Percentiles rank a stretch among this genome's conserved stretches.
These are phyloP conservation scores for Fusarium cicatricum DNA, from an alignment of 2,329 filamentous ascomycete species.

Conservation along the genomic window DNA sequence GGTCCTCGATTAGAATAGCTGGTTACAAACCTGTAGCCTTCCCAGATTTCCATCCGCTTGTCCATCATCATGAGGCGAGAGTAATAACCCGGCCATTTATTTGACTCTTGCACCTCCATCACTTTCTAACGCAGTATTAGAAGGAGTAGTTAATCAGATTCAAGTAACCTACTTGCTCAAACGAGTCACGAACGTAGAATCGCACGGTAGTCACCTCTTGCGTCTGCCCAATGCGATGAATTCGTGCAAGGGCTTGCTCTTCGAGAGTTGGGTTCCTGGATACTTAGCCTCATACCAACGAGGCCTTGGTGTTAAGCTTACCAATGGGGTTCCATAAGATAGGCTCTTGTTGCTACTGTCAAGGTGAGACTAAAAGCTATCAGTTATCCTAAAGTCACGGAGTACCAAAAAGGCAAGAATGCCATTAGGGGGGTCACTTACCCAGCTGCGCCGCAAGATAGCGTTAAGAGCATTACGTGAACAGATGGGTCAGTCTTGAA, in stretches of 20 bases:
- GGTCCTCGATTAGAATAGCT: fast-evolving
- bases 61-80: constrained; percentile 2
- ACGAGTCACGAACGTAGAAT: constrained; percentile 48
- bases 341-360: constrained; percentile 56
- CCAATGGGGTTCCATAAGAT: constrained; percentile 62
- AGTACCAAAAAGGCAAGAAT: not conserved
- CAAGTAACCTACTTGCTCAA: constrained; percentile 45
- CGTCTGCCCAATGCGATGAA: constrained; percentile 49
- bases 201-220: constrained; percentile 49
- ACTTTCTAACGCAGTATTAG: not conserved
- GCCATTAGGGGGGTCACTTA: constrained; percentile 39
- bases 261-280: constrained; percentile 53
- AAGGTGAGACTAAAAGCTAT: constrained; percentile 51
- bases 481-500: constrained; percentile 51
- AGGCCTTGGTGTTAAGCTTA: constrained; percentile 4
- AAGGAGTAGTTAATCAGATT: fast-evolving
- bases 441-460: constrained; percentile 62
- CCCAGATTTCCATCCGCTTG: not conserved
- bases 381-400: not conserved
- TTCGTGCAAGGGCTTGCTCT: constrained; percentile 53
- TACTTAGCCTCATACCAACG: not conserved
- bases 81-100: constrained; percentile 12
- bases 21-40: constrained; percentile 3
- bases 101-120: constrained; percentile 27
- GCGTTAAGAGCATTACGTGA: constrained; percentile 56